Evolutionary conservation across 768 basidiomycete species (phyloP).

Genomic region (Termitomyces sp.): DNA sequence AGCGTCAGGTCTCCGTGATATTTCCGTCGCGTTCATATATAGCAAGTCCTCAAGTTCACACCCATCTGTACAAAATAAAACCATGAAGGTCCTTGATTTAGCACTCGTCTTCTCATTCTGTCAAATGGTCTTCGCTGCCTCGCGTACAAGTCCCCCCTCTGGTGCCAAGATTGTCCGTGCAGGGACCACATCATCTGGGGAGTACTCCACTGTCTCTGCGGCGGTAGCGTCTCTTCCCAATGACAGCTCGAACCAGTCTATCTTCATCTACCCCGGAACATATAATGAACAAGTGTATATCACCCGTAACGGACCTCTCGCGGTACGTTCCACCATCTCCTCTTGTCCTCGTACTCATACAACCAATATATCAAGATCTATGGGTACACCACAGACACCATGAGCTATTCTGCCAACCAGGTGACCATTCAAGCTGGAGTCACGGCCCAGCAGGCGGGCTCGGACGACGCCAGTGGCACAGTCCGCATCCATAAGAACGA

Average conservation of each 20-base stretch:
- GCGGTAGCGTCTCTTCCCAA: conserved; percentile 40
- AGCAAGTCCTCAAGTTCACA: not conserved
- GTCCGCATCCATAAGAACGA: conserved; percentile 44
- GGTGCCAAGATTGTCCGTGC: conserved; percentile 39
- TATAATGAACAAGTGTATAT: conserved; percentile 44
- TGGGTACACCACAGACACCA: conserved; percentile 39
- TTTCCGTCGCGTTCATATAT: not conserved
- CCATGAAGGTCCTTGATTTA: not conserved
- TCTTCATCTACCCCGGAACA: conserved; percentile 47
- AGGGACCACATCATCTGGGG: conserved; percentile 34
- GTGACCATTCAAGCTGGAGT: conserved; percentile 35
- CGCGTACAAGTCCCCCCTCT: conserved; percentile 38
- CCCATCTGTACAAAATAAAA: not conserved
- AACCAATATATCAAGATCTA: conserved; percentile 27
- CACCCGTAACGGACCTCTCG: conserved; percentile 39
- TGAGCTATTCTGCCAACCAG: conserved; percentile 33
- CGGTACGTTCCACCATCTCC: conserved; percentile 20
- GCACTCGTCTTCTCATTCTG: not conserved
- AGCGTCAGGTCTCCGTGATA: not conserved
- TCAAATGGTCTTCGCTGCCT: conserved; percentile 21
- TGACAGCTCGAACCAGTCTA: conserved; percentile 31
- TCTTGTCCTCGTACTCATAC: not conserved
- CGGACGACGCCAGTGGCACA: conserved; percentile 45
- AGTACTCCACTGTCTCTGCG: conserved; percentile 34
- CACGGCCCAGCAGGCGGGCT: conserved; percentile 32